Evolutionary conservation across 306 rosid species (phyloP).

Genomic region (Cercis canadensis): DNA sequence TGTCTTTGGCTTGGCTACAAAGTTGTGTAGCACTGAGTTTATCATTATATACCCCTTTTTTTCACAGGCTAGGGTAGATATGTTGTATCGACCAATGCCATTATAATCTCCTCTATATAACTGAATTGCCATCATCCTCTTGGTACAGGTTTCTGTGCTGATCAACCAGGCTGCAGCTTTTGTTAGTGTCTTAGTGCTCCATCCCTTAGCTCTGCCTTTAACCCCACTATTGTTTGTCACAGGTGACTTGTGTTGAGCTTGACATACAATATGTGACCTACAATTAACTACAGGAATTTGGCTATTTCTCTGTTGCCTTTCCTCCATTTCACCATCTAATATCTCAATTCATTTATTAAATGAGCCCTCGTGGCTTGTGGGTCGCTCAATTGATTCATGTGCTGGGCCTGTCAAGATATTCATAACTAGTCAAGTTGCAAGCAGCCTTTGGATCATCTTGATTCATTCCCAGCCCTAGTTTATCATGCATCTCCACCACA

Average conservation of each 20-base stretch:
- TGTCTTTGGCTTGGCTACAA: not conserved
- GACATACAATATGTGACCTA: not conserved
- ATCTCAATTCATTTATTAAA: not conserved
- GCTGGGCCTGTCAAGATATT: not conserved
- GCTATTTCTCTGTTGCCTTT: too few relatives aligned
- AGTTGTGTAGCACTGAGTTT: not conserved
- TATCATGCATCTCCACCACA: not conserved
- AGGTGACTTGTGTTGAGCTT: not conserved
- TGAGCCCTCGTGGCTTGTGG: not conserved
- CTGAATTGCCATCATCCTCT: not conserved
- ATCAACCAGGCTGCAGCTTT: not conserved
- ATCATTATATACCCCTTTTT: not conserved
- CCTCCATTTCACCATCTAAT: not conserved
- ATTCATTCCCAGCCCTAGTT: not conserved
- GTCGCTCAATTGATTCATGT: not conserved
- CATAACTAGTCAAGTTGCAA: not conserved
- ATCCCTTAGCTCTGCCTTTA: too few relatives aligned
- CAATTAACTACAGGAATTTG: not conserved
- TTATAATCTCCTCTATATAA: not conserved
- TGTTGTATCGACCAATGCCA: not conserved
- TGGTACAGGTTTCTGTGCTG: not conserved
- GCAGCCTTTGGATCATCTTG: not conserved
- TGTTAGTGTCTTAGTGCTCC: not conserved
- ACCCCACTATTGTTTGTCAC: not conserved
- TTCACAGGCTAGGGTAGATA: not conserved